A percentile compares a stretch with the other conserved stretches of the same genome.
Evolutionary conservation across 768 basidiomycete genomes (phyloP).

Genomic region (Terana coerulea): DNA sequence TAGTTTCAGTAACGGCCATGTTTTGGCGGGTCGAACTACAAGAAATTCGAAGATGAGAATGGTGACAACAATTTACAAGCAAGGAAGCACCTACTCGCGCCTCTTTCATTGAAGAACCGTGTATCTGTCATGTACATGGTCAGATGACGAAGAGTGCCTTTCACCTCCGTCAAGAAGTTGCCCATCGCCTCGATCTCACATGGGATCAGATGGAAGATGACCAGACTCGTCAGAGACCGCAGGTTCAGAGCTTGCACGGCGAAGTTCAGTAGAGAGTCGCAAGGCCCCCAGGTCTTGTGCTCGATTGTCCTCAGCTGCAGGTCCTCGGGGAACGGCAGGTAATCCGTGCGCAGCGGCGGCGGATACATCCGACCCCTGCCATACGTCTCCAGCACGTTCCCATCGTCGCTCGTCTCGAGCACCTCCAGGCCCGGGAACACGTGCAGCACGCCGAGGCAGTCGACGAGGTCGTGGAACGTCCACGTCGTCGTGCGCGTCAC

Average conservation of each 20-base stretch:
- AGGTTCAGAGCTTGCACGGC: not conserved
- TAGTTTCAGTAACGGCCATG: constrained; percentile 2
- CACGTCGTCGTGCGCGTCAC: constrained; percentile 1
- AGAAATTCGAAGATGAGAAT: not conserved
- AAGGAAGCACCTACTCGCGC: not conserved
- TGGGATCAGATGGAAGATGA: constrained; percentile 1
- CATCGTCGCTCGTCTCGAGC: not conserved
- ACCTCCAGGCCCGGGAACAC: constrained; percentile 3
- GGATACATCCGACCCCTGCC: not conserved
- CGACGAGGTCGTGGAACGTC: constrained; percentile 4
- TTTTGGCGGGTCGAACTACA: not conserved
- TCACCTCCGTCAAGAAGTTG: not conserved
- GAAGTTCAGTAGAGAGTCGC: not conserved
- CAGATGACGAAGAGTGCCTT: not conserved
- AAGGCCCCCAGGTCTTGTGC: not conserved
- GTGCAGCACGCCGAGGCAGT: constrained; percentile 6
- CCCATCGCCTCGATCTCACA: not conserved
- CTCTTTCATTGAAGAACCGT: not conserved
- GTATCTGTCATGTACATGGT: not conserved
- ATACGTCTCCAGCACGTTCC: not conserved
- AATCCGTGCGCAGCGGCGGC: not conserved
- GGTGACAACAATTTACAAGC: not conserved
- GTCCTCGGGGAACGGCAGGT: not conserved
- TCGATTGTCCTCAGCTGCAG: not conserved
- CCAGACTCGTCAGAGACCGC: not conserved